These are phyloP conservation scores for Fagus crenata DNA, from an alignment of 306 rosid species.

Conservation along the genomic window DNA sequence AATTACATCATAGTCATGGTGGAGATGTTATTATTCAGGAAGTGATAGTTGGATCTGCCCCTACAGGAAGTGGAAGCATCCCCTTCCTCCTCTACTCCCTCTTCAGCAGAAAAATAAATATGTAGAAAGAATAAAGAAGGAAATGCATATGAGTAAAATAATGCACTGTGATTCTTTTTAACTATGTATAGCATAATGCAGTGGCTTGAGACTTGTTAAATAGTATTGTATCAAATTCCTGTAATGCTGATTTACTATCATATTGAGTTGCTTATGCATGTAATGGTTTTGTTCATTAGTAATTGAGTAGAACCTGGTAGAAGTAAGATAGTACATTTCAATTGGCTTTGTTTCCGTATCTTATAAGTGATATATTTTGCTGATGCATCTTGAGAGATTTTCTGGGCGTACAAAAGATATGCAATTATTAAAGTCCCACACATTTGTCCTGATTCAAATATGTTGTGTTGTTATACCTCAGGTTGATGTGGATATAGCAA, in stretches of 20 bases:
- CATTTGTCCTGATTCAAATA: constrained; percentile 1
- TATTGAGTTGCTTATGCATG: background rate
- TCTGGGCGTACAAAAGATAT: background rate
- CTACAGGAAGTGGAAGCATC: background rate
- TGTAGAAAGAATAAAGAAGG: background rate
- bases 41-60: background rate
- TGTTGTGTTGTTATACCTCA: constrained; percentile 30
- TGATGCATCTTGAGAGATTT: background rate
- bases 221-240: background rate
- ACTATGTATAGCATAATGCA: background rate
- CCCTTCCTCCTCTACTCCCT: background rate
- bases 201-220: background rate
- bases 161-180: background rate
- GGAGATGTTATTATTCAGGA: background rate
- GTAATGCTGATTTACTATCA: background rate
- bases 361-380: background rate
- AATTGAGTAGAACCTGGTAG: background rate
- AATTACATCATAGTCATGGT: background rate
- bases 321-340: background rate
- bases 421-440: background rate
- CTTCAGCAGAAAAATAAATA: background rate
- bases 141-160: background rate
- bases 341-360: background rate
- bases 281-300: background rate
- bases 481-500: constrained; percentile 91